Evolutionary conservation across 2,329 filamentous ascomycete genomes (phyloP).

Genomic region (Aureobasidium sp.): DNA sequence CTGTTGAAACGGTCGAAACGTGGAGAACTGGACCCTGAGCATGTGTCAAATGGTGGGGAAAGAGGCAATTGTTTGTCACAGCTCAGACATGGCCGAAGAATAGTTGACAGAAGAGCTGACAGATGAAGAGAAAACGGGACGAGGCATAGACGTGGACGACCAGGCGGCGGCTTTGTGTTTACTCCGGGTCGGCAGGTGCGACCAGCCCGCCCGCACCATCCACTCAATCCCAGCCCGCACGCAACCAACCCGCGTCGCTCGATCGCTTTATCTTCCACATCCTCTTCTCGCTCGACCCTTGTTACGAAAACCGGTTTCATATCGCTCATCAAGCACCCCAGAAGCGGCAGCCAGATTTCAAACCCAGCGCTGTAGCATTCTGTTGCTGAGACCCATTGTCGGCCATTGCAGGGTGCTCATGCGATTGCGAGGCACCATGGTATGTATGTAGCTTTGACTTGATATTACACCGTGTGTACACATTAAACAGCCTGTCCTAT

Average conservation of each 20-base stretch:
- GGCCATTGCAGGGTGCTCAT: no score
- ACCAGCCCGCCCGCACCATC: constrained; percentile 2
- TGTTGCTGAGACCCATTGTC: no score
- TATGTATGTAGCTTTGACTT: not conserved
- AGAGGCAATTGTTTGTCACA: not conserved
- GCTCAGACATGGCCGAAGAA: not conserved
- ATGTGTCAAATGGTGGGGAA: constrained; percentile 11
- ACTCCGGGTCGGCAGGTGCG: not conserved
- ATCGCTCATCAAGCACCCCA: no score
- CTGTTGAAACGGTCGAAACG: constrained; percentile 5
- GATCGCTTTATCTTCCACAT: no score
- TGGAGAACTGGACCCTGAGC: constrained; percentile 2
- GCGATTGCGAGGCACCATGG: no score
- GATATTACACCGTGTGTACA: not conserved
- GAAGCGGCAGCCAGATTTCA: no score
- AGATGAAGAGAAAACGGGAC: not conserved
- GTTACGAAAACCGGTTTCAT: no score
- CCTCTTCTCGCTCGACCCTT: no score
- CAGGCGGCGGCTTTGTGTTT: constrained; percentile 14
- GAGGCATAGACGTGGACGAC: not conserved
- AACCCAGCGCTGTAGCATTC: no score
- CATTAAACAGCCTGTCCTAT: not conserved
- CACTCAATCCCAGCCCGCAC: constrained; percentile 1
- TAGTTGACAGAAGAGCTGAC: not conserved
- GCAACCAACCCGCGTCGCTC: not conserved